Base-by-base conservation (phyloP, 2,329 filamentous ascomycete genomes). In the Colletotrichum plurivorum region DNA sequence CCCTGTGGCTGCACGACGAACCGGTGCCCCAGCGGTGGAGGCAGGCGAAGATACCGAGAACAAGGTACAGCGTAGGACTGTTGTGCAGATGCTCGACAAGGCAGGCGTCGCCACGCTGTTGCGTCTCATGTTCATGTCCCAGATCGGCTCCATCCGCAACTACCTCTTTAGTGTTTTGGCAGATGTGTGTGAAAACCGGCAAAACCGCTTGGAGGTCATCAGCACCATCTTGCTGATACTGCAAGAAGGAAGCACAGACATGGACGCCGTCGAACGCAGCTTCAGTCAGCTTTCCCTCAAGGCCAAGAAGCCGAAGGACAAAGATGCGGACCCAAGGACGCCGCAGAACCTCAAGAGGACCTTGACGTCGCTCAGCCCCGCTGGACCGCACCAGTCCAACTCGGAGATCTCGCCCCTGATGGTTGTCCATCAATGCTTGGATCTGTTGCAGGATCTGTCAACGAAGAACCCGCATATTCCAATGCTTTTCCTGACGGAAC, bases 21-120 rank as follows among this genome's bases (percentile, higher is more conserved):
- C 64, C 9, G 69, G 60, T 27, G 55, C 58, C 5, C 65, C 57
- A 13, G 56, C 49, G 16, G 73, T 67, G n/a, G 74, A 73, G 10
- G 63, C 75, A 7, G 85, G 84, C 63, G 83, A 84, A 52, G 79
- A 80, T 67, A 77, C 74, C 73, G 81, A 89, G 73, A 88, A 86
- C 78, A 95, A 94, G 82, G 82, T 86, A 45, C 92, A 93, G 75
- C 90, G 93, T 66, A 92, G 93, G 70, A 91, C 94, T 22, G 93
- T 97, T 67, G 93, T 97, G 25, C 96, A 99, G 78, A 97, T 99
- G 92, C 89, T 99, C 36, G 96, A 99, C 80, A 98, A 97, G 81
- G 89, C 95, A 54, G 96, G 97, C 27, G 92, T 99, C 73, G 96
- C 97, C 27, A 98, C 96, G n/a, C 84, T 99, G 41, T 87, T 99